Base-by-base conservation (phyloP, 2,329 filamentous ascomycete species). In the Sporothrix phasma region DNA sequence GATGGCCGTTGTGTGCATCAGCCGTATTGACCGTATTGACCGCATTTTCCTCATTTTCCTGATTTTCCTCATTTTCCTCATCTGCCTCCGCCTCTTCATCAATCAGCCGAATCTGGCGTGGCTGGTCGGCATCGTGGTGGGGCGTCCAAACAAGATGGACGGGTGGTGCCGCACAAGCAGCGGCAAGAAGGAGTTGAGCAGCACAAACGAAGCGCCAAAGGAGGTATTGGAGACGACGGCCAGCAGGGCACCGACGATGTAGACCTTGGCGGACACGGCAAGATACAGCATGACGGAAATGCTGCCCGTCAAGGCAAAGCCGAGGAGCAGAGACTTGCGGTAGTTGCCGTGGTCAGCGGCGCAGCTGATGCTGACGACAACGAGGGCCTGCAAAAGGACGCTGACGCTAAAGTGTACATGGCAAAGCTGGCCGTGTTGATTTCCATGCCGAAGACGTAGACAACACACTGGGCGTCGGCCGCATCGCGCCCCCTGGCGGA, bases 391-490 rank as follows among this genome's bases (percentile, higher is more conserved):
- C 11, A 97, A 75, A 22, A 97, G 76, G 1, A 99, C 94, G 73
- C 90, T 95, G 71, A 95, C 80, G 65, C 92, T 96, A 76, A 99
- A 99, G 92, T 97, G 76, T 97, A 97, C 91, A 97, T 96, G 73
- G 74, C 93, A 74, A 97, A 97, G 74, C 90, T 95, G 41, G 93
- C 92, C 0, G 93, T 97, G 75, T 97, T 97, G 77, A 99, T 88
- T 71, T 96, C 88, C 66, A 89, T 75, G 5, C 93, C 93, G 26
- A 96, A 78, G 5, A 97, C 79, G 68, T 88, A 84, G 65, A 97
- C 85, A 66, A 97, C 80, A 72, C 94, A 99, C 73, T 95, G 90
- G 58, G 80, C 81, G 47, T 79, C 77, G 69, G 79, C 76, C 46
- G 79, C 76, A 69, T 79, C 76, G 41, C 72, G 34, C 4, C 8